Evolutionary conservation across 768 basidiomycete genomes (phyloP), one percentile per base, ranked within the genome.

Genomic region (Calocera cornea): DNA sequence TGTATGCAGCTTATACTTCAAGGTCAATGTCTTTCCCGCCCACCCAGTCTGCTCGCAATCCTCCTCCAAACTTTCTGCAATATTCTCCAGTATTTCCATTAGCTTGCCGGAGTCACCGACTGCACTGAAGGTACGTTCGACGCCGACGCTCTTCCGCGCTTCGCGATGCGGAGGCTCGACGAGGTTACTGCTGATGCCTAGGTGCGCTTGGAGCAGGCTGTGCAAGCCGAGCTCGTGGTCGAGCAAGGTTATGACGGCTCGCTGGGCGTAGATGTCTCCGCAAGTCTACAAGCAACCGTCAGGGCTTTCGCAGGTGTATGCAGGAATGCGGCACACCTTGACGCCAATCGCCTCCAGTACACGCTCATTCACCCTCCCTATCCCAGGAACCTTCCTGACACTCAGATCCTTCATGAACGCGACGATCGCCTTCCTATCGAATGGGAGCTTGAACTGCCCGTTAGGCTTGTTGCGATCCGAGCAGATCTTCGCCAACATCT

Each of bases 401-500:
- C 92, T 83, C 17, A 97, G 82, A 63, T 87, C 84, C 24, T 78
- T 79, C 87, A 92, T 92, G 75, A 97, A 97, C 0, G 77, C 77
- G 63, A 82, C 82, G 71, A 97, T 87, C 8, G 81, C 78, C 33
- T 83, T 73, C 1, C 81, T 75, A 31, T 88, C 83, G 71, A 88
- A 91, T 1, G 84, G 77, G 27, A 97, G 83, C 71, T 83, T 82
- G 70, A 85, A 97, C 76, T 97, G 94, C 14, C 93, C 94, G 72
- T 95, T 91, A 1, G 94, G 95, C 77, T 97, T 97, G 76, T 97
- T 95, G 87, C 90, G 70, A 41, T 97, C 94, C 33, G 94, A 95
- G 75, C 91, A 94, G 36, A 95, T 95, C 90, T 98, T 98, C 41
- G 94, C 92, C 19, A 98, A 81, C 88, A 94, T 93, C 86, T 91